Base-by-base conservation (phyloP, 176 grass and related monocot species). In the Musa itinerans region DNA sequence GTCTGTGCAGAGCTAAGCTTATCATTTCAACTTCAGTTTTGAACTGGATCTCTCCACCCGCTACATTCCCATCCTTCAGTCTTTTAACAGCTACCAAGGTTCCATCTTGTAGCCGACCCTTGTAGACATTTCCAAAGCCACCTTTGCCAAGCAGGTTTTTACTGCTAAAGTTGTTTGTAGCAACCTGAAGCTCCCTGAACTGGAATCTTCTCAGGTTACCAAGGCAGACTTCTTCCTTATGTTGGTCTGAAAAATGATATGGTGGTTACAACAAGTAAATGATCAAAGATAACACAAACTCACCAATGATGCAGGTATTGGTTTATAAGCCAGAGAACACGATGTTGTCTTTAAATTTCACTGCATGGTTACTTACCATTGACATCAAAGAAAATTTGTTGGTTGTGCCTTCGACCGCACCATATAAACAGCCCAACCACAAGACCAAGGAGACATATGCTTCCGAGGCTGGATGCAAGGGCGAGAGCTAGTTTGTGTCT, bases 131-230 rank as follows among this genome's bases (percentile, higher is more conserved):
- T 24, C 90, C 93, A 8, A 92, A 97, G 5, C 93, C 93, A 11
- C 93, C 93, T 76, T 96, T 96, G n/a, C 93, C 93, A 6, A 96
- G 76, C 63, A 96, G 88, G 81, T 96, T 90, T 74, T 96, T 96
- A 79, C 62, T 78, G 61, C 71, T 92, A 85, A 96, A 96, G 70
- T 83, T 90, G 53, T 87, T 87, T 16, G 93, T 96, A 1, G 85
- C 89, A 3, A 84, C 75, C 79, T 89, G 86, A 69, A 96, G 86
- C 79, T 96, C 92, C 54, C 84, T 81, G 84, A 96, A 96, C 54
- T 80, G 86, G 68, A 96, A 96, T 78, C 86, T 80, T 74, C 85
- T 96, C 54, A 89, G 78, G 20, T 96, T 96, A 16, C 92, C 92
- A 13, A 89, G 82, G 80, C 65, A 85, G 69, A 87, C 83, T 50